Percentiles rank a stretch among this genome's conserved stretches.
These are phyloP conservation scores for Solanum paucissectum DNA, from an alignment of 257 asterid species.

Conservation along the genomic window DNA sequence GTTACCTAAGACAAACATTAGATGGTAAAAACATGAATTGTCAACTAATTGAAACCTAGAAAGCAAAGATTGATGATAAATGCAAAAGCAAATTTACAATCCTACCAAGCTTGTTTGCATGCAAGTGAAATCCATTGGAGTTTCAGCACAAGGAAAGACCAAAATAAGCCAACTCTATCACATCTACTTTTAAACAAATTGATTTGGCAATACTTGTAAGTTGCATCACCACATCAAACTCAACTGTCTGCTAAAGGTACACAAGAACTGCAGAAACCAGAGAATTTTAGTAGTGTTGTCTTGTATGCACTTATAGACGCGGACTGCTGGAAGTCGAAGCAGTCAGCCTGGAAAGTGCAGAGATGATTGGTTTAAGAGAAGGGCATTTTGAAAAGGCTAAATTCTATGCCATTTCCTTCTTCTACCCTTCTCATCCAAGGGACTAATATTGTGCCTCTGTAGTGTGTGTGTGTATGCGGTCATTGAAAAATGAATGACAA, in stretches of 20 bases:
- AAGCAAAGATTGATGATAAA: not conserved
- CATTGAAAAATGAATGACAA: constrained; percentile 5
- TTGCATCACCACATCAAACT: not conserved
- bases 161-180: no score
- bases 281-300: not conserved
- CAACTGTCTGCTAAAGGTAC: not conserved
- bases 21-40: no score
- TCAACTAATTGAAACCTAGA: no score
- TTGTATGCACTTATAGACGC: constrained; percentile 5
- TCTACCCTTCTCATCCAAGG: constrained; percentile 1
- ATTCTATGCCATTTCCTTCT: not conserved
- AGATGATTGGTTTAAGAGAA: constrained; percentile 6
- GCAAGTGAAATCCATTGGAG: not conserved
- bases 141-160: no score
- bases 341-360: constrained; percentile 17
- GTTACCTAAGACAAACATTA: no score
- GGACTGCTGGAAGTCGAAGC: not conserved
- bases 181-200: no score
- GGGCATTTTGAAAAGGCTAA: constrained; percentile 7
- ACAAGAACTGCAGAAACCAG: not conserved
- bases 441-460: not conserved
- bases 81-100: not conserved
- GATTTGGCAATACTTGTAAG: not conserved
- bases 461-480: not conserved
- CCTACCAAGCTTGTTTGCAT: no score